Evolutionary conservation across 805 yeast species (phyloP).

Genomic region (Henningerozyma blattae): DNA sequence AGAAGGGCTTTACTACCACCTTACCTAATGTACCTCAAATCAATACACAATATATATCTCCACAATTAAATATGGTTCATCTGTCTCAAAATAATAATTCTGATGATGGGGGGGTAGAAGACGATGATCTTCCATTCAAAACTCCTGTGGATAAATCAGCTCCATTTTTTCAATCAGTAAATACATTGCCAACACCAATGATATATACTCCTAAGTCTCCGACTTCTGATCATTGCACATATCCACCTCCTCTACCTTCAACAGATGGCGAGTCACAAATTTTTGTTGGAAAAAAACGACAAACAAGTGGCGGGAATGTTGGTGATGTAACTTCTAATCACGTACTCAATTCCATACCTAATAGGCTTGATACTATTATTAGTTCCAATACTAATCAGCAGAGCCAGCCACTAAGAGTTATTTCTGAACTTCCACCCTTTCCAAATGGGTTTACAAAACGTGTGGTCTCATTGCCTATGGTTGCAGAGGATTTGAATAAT

Average conservation of each 20-base stretch:
- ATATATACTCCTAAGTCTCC: constrained; percentile 17
- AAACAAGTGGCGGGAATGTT: neutral
- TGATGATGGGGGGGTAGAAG: no score
- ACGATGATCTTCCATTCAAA: no score
- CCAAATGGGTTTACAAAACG: constrained; percentile 12
- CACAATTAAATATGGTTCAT: no score
- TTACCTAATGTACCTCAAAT: no score
- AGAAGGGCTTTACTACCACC: no score
- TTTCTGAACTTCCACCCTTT: constrained; percentile 16
- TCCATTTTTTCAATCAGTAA: constrained; percentile 15
- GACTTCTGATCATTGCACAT: neutral
- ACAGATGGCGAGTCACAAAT: neutral
- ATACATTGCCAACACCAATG: constrained; percentile 23
- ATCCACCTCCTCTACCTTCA: neutral
- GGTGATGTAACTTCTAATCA: constrained; percentile 1
- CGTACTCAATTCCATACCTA: no score
- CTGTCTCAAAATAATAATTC: no score
- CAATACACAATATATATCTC: no score
- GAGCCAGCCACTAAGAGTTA: no score
- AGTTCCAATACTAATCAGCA: constrained; percentile 2
- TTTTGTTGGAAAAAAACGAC: neutral
- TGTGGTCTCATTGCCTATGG: constrained; percentile 16
- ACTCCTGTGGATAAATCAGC: constrained; percentile 1
- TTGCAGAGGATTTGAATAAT: constrained; percentile 6
- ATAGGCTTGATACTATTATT: constrained; percentile 3